Evolutionary conservation across 805 yeast genomes (phyloP).

Genomic region (Priceomyces melissophilus): DNA sequence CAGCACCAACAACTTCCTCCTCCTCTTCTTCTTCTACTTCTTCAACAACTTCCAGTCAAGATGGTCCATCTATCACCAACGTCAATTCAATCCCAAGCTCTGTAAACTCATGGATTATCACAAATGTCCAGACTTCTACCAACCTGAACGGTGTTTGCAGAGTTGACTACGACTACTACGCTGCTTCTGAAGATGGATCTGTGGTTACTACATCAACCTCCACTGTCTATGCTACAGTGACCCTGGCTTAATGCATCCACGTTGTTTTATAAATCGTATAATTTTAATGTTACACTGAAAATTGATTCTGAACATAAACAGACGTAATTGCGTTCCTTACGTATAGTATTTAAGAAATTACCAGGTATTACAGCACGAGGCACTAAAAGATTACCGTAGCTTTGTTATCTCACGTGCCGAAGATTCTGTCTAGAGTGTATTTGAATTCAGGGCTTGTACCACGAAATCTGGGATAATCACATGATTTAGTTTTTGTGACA

Average conservation of each 20-base stretch:
- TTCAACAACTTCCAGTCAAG: conserved; percentile 8
- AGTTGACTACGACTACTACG: conserved; percentile 37
- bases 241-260: conserved; percentile 12
- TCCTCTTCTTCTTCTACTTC: conserved; percentile 7
- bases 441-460: not conserved
- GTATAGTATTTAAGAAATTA: too few species aligned
- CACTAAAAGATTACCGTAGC: too few species aligned
- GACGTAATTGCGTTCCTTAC: too few species aligned
- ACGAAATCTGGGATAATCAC: not conserved
- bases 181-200: conserved; percentile 24
- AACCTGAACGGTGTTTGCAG: conserved; percentile 29
- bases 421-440: too few species aligned
- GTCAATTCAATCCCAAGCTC: conserved; percentile 22
- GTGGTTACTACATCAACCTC: conserved; percentile 34
- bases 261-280: not conserved
- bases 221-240: conserved; percentile 32
- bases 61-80: conserved; percentile 28
- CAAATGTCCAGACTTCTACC: conserved; percentile 25
- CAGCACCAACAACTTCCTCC: conserved; percentile 5
- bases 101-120: conserved; percentile 32
- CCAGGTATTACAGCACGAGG: too few species aligned
- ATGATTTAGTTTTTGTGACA: conserved; percentile 1
- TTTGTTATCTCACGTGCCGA: too few species aligned
- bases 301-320: not conserved
- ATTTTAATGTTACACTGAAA: not conserved